Base-by-base conservation (phyloP, 148 eudicot genomes). In the Rhododendron henanense region DNA sequence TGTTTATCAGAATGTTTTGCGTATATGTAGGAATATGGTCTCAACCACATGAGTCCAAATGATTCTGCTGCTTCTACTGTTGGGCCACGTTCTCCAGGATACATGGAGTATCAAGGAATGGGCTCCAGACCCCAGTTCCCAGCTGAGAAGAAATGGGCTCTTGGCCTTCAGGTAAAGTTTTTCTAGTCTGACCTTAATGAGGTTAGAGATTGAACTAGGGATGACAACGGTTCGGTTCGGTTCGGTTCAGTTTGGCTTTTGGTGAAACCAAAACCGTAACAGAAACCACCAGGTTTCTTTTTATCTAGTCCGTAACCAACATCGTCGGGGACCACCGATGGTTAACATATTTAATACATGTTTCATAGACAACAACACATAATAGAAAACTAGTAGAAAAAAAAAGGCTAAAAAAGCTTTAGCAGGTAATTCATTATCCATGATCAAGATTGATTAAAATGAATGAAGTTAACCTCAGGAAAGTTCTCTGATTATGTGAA, bases 81-180 rank as follows among this genome's bases (percentile, higher is more conserved):
- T 86, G 92, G 89, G 63, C 94, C 90, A 82, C 94, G 93, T 77
- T 79, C 86, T 85, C 90, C 94, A 78, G 94, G 94, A 84, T 88
- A 89, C 78, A 87, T 83, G 88, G 99, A 96, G 83, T 91, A 87
- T 90, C 94, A 89, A 81, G 96, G 94, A 91, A 84, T 88, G 55
- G 94, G 94, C 55, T 86, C 91, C 87, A 91, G 93, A 84, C 89
- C 86, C 41, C 98, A 93, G 85, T 87, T 92, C 35, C 89, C 97
- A 83, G 87, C 85, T 83, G 99, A 97, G 89, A 91, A 94, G 87
- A 97, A 95, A 93, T 97, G 99, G 99, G 98, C 99, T 88, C 97
- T 95, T 83, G 99, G 99, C 51, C 91, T 97, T 85, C 98, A 97
- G 99, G 99, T 97, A 83, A 57, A 69, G 51, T 81, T 61, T 67